Evolutionary conservation across 495 filamentous ascomycete genomes (phyloP), one percentile per base, ranked within the genome.

Genomic region (Xylaria scruposa): DNA sequence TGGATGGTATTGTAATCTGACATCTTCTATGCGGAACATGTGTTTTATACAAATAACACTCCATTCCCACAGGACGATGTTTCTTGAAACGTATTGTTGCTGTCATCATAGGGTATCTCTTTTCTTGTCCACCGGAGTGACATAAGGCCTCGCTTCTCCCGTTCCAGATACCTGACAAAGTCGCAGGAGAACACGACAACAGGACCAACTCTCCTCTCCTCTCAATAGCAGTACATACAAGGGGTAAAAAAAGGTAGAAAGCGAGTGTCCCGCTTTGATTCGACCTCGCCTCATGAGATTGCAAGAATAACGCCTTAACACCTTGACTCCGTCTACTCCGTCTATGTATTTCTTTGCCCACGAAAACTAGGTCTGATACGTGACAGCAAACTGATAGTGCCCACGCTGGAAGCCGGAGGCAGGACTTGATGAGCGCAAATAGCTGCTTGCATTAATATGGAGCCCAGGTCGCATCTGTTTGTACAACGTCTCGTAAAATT

Each of bases 81-180:
- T 4, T 21, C 19, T 60, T 40, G 9, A 38, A 38, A 38, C 24
- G 17, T 15, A 63, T 63, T 8, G 21, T 63, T 63, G 60, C 38
- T 44, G 44, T 63, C 60, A 44, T 63, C 44, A 63, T 21, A 29
- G 60, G 60, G 60, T 63, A 63, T 63, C 60, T 63, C 38, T 44
- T 63, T 62, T 44, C n/a, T 38, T 62, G 2, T 44, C 4, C 60
- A 42, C 59, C 8, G 24, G 4, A 24, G 10, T 15, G 38, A 63
- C 38, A 42, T 42, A 26, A n/a, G 13, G 17, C 3, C 59, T 62
- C 4, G n/a, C 3, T 9, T 26, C 17, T 21, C 24, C 17, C 33
- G 38, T 21, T 21, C 59, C 59, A 61, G 31, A 38, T 61, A 61
- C 40, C 62, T 31, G 42, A 65, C 24, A n/a, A 8, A 46, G 12